phyloP scores from a whole-genome alignment of 768 basidiomycete genomes.

The Albatrellus ellisii region DNA sequence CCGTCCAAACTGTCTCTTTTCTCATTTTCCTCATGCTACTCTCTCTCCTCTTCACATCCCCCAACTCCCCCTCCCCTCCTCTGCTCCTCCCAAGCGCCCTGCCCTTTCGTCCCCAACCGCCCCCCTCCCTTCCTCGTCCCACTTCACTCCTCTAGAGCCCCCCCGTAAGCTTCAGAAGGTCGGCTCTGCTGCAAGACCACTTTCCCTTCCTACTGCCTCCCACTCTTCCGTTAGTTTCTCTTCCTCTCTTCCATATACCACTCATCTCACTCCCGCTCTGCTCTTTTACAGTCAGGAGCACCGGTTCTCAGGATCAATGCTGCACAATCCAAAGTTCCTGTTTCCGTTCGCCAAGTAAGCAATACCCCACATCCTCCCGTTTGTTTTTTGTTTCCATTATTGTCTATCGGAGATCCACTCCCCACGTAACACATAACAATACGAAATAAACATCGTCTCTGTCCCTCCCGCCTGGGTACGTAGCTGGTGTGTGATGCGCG shows the following conservation, averaged over 20 bases:
- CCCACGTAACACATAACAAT: too few relatives aligned
- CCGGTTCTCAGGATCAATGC: constrained; percentile 57
- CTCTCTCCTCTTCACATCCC: constrained; percentile 27
- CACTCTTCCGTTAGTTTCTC: constrained; percentile 17
- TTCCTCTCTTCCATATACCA: background rate
- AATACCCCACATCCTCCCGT: background rate
- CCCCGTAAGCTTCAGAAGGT: constrained; percentile 50
- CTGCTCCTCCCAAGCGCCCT: constrained; percentile 42
- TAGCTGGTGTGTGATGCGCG: too few relatives aligned
- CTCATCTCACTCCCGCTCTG: background rate
- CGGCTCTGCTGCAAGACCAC: constrained; percentile 28
- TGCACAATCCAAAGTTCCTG: constrained; percentile 54
- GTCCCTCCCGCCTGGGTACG: too few relatives aligned
- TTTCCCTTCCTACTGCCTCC: constrained; percentile 29
- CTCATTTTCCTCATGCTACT: constrained; percentile 34
- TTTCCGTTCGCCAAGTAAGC: constrained; percentile 62
- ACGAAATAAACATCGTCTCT: too few relatives aligned
- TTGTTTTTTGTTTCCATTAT: too few relatives aligned
- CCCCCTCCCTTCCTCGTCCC: constrained; percentile 4
- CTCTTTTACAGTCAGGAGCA: constrained; percentile 32
- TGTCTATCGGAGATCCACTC: too few relatives aligned
- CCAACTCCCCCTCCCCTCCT: constrained; percentile 16
- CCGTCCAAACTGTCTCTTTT: constrained; percentile 49
- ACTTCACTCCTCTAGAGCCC: constrained; percentile 12
- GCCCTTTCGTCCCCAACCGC: constrained; percentile 1